Conservation (phyloP, 2,329 filamentous ascomycete species). For the Chalaropsis thielavioides region DNA sequence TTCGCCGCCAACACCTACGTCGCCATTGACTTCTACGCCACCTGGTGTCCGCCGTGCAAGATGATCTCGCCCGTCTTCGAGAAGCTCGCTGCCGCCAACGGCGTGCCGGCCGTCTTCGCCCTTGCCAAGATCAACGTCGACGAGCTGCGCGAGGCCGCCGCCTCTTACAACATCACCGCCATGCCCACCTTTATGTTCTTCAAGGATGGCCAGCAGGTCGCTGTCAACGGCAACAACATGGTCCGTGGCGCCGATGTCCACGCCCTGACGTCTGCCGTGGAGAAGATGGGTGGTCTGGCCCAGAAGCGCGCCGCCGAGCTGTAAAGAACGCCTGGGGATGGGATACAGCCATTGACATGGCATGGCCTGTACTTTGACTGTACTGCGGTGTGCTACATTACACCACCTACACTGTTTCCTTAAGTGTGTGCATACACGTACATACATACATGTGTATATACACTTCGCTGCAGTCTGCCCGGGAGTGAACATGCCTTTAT, state of each 20-base stretch:
- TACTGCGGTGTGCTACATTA: neutral
- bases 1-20: slow-evolving; percentile 40
- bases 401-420: neutral
- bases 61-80: slow-evolving; percentile 61
- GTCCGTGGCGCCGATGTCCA: slow-evolving; percentile 19
- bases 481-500: neutral
- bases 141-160: slow-evolving; percentile 56
- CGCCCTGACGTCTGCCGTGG: slow-evolving; percentile 24
- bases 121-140: slow-evolving; percentile 93
- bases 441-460: neutral
- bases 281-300: slow-evolving; percentile 28
- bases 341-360: neutral
- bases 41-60: slow-evolving; percentile 94
- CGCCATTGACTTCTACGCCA: slow-evolving; percentile 75
- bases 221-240: slow-evolving; percentile 23
- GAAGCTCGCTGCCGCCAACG: slow-evolving; percentile 23
- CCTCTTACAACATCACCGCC: slow-evolving; percentile 66
- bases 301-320: slow-evolving; percentile 23
- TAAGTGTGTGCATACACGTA: neutral
- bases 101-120: slow-evolving; percentile 37
- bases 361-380: neutral
- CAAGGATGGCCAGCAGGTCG: slow-evolving; percentile 48
- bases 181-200: slow-evolving; percentile 89
- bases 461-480: neutral
- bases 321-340: neutral